Conservation (phyloP, 306 rosid genomes). For the Quillaja saponaria region DNA sequence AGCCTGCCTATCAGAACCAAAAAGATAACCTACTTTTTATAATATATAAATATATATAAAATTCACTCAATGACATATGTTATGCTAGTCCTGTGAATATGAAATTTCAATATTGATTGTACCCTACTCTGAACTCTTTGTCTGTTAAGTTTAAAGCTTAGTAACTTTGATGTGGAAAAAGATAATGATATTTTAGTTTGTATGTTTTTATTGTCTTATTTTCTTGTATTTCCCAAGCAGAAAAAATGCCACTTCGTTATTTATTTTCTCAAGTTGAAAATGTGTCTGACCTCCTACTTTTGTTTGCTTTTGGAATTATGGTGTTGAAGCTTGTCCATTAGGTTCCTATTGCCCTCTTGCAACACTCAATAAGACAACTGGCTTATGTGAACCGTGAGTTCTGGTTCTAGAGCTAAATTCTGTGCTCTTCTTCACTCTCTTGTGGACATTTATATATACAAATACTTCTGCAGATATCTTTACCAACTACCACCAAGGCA, state of each 20-base stretch:
- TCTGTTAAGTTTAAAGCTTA: conserved; percentile 9
- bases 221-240: no score
- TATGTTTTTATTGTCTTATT: no score
- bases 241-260: neutral
- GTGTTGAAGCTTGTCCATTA: conserved; percentile 82
- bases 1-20: no score
- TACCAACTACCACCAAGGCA: conserved; percentile 81
- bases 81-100: neutral
- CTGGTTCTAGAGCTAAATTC: conserved; percentile 21
- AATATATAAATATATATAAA: no score
- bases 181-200: neutral
- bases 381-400: conserved; percentile 96
- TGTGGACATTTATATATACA: conserved; percentile 11
- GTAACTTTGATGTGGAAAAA: neutral
- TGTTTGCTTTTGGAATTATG: conserved; percentile 33
- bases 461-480: conserved; percentile 60
- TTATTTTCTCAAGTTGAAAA: conserved; percentile 13
- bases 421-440: neutral
- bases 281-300: conserved; percentile 43
- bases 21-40: no score
- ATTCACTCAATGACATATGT: neutral
- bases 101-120: conserved; percentile 2
- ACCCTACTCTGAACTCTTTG: neutral
- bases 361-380: conserved; percentile 65
- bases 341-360: conserved; percentile 94